phyloP scores from a whole-genome alignment of 148 eudicot genomes.

The Polygonum maritimum region DNA sequence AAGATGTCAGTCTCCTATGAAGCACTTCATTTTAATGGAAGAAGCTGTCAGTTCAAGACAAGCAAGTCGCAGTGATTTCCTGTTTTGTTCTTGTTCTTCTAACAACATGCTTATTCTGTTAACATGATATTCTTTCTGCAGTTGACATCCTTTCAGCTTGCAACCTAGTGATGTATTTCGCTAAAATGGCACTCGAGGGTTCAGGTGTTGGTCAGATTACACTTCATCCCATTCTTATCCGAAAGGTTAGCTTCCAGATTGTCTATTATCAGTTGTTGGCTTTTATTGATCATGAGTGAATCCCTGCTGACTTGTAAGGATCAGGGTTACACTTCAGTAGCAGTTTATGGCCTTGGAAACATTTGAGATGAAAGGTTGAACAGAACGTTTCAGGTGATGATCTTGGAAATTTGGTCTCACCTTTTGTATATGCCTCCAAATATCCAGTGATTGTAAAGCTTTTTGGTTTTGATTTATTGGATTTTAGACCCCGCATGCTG shows the following conservation, averaged over 20 bases:
- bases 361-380: slow-evolving; percentile 97
- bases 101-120: slow-evolving; percentile 12
- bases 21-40: neutral
- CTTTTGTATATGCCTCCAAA: neutral
- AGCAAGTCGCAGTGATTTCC: neutral
- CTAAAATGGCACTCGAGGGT: slow-evolving; percentile 93
- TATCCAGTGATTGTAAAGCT: neutral
- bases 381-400: slow-evolving; percentile 92
- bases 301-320: slow-evolving; percentile 12
- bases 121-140: slow-evolving; percentile 96
- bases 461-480: slow-evolving; percentile 13
- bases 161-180: slow-evolving; percentile 96
- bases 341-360: slow-evolving; percentile 96
- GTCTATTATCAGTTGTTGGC: neutral
- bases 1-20: neutral
- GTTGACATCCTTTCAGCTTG: slow-evolving; percentile 97
- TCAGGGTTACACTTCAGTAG: slow-evolving; percentile 88
- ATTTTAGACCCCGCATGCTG: slow-evolving; percentile 87
- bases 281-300: neutral
- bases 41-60: slow-evolving; percentile 3
- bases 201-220: slow-evolving; percentile 98
- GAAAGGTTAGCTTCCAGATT: slow-evolving; percentile 48
- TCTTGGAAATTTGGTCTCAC: neutral
- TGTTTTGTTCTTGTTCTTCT: neutral
- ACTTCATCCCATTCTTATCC: slow-evolving; percentile 77